Evolutionary conservation across 139 green algal species (phyloP).

Genomic region (Spirogloea muscicola): DNA sequence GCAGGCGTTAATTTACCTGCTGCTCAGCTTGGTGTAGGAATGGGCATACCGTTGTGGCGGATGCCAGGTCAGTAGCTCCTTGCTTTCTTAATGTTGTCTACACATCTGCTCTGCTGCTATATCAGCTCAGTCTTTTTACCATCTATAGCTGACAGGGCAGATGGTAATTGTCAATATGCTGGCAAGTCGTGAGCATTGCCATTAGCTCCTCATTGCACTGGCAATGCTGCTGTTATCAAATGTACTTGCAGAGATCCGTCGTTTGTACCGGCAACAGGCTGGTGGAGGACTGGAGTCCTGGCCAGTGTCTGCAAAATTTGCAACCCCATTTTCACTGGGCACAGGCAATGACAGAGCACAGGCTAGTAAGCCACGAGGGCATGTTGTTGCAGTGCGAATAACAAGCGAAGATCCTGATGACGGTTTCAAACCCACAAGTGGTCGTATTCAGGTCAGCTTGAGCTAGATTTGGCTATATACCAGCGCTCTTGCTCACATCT

Average conservation of each 20-base stretch:
- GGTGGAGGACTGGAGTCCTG: slow-evolving; percentile 17
- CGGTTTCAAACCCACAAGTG: slow-evolving; percentile 96
- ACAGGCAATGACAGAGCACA: slow-evolving; percentile 46
- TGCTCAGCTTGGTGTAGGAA: slow-evolving; percentile 83
- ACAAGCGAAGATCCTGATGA: slow-evolving; percentile 91
- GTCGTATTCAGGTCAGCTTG: slow-evolving; percentile 81
- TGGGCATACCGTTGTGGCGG: slow-evolving; percentile 83
- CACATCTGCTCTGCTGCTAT: too few relatives aligned
- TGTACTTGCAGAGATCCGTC: slow-evolving; percentile 62
- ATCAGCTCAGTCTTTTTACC: too few relatives aligned
- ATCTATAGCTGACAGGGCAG: too few relatives aligned
- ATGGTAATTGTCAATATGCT: too few relatives aligned
- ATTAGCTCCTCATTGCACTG: too few relatives aligned
- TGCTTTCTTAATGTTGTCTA: too few relatives aligned
- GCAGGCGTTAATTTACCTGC: slow-evolving; percentile 72
- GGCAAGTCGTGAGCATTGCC: too few relatives aligned
- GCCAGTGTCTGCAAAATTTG: background rate
- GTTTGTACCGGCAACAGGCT: slow-evolving; percentile 59
- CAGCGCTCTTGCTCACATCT: too few relatives aligned
- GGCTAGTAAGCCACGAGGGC: slow-evolving; percentile 51
- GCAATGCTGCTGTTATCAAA: too few relatives aligned
- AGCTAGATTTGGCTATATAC: too few relatives aligned
- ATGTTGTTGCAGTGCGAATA: slow-evolving; percentile 85
- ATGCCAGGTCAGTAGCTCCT: slow-evolving; percentile 26
- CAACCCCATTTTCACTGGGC: slow-evolving; percentile 67